Evolutionary conservation across 345 rosid genomes (phyloP), one percentile per base, ranked within the genome.

Genomic region (Conringia planisiliqua): DNA sequence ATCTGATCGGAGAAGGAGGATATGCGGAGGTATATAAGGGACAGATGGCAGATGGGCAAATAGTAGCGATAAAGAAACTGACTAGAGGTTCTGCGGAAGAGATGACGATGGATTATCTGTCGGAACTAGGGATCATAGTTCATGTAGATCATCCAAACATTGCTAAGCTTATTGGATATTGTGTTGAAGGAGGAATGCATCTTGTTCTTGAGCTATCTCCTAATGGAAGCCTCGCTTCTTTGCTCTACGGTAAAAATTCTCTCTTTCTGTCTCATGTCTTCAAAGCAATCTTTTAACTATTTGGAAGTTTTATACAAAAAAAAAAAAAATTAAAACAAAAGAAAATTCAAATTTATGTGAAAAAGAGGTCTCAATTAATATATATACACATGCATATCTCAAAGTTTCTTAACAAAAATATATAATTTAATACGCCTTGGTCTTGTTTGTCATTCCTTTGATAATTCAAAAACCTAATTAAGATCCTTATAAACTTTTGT

Each of bases 181-280:
- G 98, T 32, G 92, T 94, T 55, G 98, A 91, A 83, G 97, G 92
- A 67, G 98, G 97, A 40, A 90, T 94, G 98, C 88, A 89, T 79
- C 91, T 91, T 76, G 91, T 91, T 72, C 93, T 94, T 79, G 84
- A 91, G 69, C 79, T 91, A 60, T 94, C 98, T 65, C 90, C 91
- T 72, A 85, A 85, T 55, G 98, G 97, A 33, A 91, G 96, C 85
- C 83, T 93, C 2, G 86, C 97, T 30, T 87, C 96, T 59, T 72
- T 93, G 58, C 92, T 93, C 67, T 88, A 93, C 55, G 96, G 98
- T 91, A 51, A 30, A 84, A 64, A 44, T 47, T 30, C 40, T 58
- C 22, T 57, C 27, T 22, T 30, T 30, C 33, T 30, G 5, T 0
- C 33, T 5, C 5, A 30, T 30, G 33, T 30, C 24, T 32, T 32